Conservation (phyloP, 768 basidiomycete species). For the Pisolithus microcarpus region DNA sequence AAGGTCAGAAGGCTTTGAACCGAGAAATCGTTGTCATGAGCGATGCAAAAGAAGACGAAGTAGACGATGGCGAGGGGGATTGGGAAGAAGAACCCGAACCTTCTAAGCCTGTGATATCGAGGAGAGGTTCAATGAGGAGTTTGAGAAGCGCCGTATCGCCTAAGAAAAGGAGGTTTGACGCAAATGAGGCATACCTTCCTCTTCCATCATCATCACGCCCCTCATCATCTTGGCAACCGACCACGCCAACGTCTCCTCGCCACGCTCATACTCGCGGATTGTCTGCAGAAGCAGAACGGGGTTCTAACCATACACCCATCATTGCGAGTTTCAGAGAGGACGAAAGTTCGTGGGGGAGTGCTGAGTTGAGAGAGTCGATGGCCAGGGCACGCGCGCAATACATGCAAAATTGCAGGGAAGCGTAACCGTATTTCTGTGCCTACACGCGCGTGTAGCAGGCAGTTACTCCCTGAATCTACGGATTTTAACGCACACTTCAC, state of each 20-base stretch:
- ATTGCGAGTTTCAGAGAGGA: constrained; percentile 37
- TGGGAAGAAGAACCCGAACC: constrained; percentile 63
- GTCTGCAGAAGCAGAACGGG: constrained; percentile 30
- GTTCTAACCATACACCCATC: constrained; percentile 9
- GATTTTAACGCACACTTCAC: too few species aligned
- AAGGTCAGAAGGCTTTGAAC: constrained; percentile 71
- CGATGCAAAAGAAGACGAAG: constrained; percentile 65
- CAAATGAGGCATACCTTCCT: too few species aligned
- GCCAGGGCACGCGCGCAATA: constrained; percentile 48
- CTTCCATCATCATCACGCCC: too few species aligned
- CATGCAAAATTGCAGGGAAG: constrained; percentile 10
- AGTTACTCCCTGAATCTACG: too few species aligned
- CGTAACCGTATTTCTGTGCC: too few species aligned
- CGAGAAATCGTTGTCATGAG: constrained; percentile 76
- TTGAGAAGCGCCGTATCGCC: constrained; percentile 10
- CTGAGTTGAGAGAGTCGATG: constrained; percentile 66
- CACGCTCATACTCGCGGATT: constrained; percentile 18
- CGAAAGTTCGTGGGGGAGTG: constrained; percentile 48
- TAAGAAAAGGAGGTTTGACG: too few species aligned
- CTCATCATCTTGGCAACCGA: constrained; percentile 2
- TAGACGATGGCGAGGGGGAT: constrained; percentile 65
- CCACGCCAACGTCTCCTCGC: constrained; percentile 13
- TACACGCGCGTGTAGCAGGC: too few species aligned
- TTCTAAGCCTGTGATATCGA: constrained; percentile 18
- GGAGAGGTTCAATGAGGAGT: constrained; percentile 21